Conservation (phyloP, 2,329 filamentous ascomycete species). For the Cylindrodendrum hubeiense region DNA sequence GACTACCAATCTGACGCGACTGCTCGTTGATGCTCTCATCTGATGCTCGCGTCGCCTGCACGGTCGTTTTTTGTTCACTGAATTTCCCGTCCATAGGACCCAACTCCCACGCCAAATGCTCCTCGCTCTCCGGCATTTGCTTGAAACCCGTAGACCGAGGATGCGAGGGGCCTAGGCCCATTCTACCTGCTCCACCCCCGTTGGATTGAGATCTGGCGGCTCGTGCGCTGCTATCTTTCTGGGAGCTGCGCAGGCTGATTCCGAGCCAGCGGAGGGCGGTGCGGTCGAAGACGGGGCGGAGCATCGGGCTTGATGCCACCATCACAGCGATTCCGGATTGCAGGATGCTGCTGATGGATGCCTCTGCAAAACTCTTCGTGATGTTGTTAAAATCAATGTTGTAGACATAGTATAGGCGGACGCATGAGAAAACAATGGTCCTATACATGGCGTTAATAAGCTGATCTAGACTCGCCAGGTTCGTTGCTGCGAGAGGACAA, state of each 20-base stretch:
- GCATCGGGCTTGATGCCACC: constrained; percentile 26
- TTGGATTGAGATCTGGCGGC: background rate
- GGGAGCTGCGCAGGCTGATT: constrained; percentile 4
- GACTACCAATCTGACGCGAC: too few relatives aligned
- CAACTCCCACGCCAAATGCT: constrained; percentile 25
- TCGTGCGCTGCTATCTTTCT: background rate
- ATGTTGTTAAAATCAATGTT: constrained; percentile 29
- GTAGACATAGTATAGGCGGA: constrained; percentile 26
- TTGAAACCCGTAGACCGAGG: background rate
- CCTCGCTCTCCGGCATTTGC: constrained; percentile 24
- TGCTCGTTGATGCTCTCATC: background rate
- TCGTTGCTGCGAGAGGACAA: background rate
- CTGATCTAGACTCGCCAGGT: background rate
- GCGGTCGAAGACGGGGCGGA: constrained; percentile 24
- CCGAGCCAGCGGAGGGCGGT: constrained; percentile 10
- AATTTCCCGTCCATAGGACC: background rate
- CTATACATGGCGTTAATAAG: background rate
- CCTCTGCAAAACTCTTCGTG: constrained; percentile 15
- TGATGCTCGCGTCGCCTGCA: background rate
- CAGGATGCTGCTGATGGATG: constrained; percentile 19
- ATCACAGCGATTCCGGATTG: constrained; percentile 26
- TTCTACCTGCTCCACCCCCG: background rate
- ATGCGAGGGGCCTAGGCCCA: background rate
- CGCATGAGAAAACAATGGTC: constrained; percentile 28
- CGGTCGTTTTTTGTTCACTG: background rate